phyloP scores from a whole-genome alignment of 2,329 filamentous ascomycete genomes.

The Leptoxyphium fumago region DNA sequence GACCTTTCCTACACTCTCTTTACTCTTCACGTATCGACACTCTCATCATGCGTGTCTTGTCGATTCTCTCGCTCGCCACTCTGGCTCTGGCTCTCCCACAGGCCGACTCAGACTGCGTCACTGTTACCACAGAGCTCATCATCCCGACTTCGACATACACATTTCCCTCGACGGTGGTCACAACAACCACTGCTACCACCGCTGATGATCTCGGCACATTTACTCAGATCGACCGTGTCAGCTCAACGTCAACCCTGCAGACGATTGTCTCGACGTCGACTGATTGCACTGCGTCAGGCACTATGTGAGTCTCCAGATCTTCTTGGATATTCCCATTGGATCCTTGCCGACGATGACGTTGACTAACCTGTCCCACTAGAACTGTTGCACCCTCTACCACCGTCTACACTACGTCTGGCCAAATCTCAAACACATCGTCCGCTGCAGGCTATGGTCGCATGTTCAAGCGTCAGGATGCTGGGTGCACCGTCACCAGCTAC shows the following conservation, averaged over 20 bases:
- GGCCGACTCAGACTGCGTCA: conserved; percentile 10
- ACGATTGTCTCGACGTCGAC: conserved; percentile 14
- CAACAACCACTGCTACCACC: conserved; percentile 11
- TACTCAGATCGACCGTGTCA: conserved; percentile 12
- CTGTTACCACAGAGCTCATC: conserved; percentile 14
- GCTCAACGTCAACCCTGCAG: conserved; percentile 14
- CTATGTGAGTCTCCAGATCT: conserved; percentile 9
- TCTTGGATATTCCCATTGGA: neutral
- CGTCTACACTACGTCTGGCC: conserved; percentile 5
- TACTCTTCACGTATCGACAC: too few relatives aligned
- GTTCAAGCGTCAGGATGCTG: conserved; percentile 1
- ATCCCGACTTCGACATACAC: conserved; percentile 17
- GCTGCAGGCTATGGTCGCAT: conserved; percentile 8
- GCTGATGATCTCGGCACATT: conserved; percentile 15
- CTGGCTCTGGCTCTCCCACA: conserved; percentile 13
- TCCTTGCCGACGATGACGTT: neutral
- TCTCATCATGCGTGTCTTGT: conserved; percentile 9
- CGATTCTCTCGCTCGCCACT: conserved; percentile 10
- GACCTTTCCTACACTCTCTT: too few relatives aligned
- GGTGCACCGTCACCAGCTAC: conserved; percentile 10
- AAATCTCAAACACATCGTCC: conserved; percentile 2
- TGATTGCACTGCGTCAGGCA: conserved; percentile 10
- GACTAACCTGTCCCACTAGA: conserved; percentile 5
- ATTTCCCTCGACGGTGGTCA: conserved; percentile 13
- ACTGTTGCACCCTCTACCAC: conserved; percentile 8